A percentile compares a stretch with the other conserved stretches of the same genome.
Evolutionary conservation across 805 yeast genomes (phyloP).

Genomic region (Wickerhamiella bombiphila): DNA sequence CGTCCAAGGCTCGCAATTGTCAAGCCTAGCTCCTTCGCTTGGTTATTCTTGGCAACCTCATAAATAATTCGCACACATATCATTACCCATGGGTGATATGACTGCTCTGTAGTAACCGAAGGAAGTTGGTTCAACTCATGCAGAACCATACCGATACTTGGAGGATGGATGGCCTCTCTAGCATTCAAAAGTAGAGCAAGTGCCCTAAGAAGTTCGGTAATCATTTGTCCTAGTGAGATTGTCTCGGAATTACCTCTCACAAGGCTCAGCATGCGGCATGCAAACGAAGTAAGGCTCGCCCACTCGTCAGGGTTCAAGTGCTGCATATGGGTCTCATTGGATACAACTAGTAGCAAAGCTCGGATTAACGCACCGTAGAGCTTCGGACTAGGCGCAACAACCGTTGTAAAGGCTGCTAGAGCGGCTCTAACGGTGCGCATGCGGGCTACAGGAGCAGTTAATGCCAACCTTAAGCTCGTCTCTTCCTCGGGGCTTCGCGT

Average conservation of each 20-base stretch:
- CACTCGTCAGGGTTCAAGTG: background rate
- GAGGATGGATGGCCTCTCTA: background rate
- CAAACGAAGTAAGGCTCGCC: background rate
- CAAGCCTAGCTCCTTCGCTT: too few species aligned
- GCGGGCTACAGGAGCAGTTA: background rate
- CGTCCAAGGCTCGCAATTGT: background rate
- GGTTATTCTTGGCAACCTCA: too few species aligned
- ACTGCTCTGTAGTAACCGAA: too few species aligned
- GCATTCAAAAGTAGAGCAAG: background rate
- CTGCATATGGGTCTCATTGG: background rate
- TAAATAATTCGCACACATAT: too few species aligned
- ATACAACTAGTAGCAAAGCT: background rate
- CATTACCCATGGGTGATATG: background rate
- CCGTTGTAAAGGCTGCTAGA: background rate
- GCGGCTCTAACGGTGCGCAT: background rate
- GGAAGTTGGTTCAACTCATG: background rate
- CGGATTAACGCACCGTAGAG: background rate
- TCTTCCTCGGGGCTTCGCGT: background rate
- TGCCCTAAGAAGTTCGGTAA: background rate
- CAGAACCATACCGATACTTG: background rate
- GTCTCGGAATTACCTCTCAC: background rate
- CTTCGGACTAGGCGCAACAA: background rate
- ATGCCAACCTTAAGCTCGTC: background rate
- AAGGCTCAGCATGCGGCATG: background rate
- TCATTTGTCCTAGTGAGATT: background rate